Evolutionary conservation across 2,329 filamentous ascomycete genomes (phyloP), one percentile per base, ranked within the genome.

Genomic region (Pseudonectria foliicola): DNA sequence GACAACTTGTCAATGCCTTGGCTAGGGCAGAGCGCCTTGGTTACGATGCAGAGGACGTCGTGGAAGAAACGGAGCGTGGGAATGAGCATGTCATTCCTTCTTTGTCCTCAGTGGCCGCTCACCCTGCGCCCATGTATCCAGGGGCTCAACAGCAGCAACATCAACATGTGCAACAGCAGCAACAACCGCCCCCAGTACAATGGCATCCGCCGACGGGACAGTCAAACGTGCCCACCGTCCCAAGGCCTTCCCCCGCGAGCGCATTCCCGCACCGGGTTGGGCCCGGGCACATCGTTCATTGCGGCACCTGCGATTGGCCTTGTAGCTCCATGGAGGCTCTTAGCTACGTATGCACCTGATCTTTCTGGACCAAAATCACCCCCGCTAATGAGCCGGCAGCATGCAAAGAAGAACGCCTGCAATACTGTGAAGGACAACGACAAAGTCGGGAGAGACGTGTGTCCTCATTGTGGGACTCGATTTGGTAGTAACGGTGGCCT

Each of bases 21-120:
- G 73, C 73, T 2, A 61, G 67, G 25, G 72, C 73, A 2, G 71
- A 75, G 45, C 70, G 75, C 3, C 63, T 78, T 0, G 75, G 75
- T 3, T 78, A 77, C 36, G 67, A 75, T 32, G 57, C 61, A 0
- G 55, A 59, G 23, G 74, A 77, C 35, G 59, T 72, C 3, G 56
- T 74, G 10, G 63, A 68, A 23, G 65, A 70, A 32, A 56, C 40
- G 26, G 41, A 45, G 11, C 36, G 46, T 25, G 45, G 48, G 10
- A 34, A 18, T 23, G 65, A 68, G 39, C 56, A 53, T 16, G 60
- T 67, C 13, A 60, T 67, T 14, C 59, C 62, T 3, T 55, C 56
- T 6, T 18, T 50, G 18, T 31, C 46, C 27, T 34, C 43, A 27
- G 21, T 42, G 16, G 18, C 44, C n/a, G 27, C 30, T 31, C 11